Evolutionary conservation across 2,329 filamentous ascomycete species (phyloP).

Genomic region (Arthroderma sp.): DNA sequence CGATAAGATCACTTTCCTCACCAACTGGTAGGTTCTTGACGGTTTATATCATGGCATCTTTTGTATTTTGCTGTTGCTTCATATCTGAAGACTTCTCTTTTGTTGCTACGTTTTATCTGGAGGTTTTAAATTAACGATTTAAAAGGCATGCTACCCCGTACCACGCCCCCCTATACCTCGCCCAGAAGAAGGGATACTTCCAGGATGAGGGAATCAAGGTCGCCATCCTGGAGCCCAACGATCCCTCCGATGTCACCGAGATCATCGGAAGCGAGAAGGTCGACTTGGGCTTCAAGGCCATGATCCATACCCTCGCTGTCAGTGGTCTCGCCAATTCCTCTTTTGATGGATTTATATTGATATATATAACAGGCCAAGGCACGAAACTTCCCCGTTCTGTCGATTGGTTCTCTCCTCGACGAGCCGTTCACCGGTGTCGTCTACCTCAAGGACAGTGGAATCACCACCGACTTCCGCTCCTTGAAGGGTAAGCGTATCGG

Average conservation of each 20-base stretch:
- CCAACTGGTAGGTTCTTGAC: slow-evolving; percentile 56
- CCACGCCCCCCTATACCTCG: slow-evolving; percentile 65
- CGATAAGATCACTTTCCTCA: slow-evolving; percentile 75
- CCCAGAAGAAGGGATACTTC: slow-evolving; percentile 63
- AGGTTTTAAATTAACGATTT: slow-evolving; percentile 18
- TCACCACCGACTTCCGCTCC: slow-evolving; percentile 61
- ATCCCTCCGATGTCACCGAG: slow-evolving; percentile 70
- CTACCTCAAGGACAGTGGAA: slow-evolving; percentile 62
- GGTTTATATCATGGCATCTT: slow-evolving; percentile 9
- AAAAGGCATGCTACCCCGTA: slow-evolving; percentile 69
- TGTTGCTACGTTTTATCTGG: neutral
- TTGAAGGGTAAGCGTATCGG: slow-evolving; percentile 67
- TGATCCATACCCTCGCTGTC: slow-evolving; percentile 70
- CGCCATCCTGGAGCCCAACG: slow-evolving; percentile 64
- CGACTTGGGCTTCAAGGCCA: slow-evolving; percentile 69
- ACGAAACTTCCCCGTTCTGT: slow-evolving; percentile 58
- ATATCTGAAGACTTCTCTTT: neutral
- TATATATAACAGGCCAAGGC: slow-evolving; percentile 50
- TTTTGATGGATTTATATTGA: neutral
- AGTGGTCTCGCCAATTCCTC: slow-evolving; percentile 15
- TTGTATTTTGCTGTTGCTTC: neutral
- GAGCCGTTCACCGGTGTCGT: slow-evolving; percentile 71
- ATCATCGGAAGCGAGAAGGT: slow-evolving; percentile 67
- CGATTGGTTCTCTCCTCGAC: slow-evolving; percentile 62
- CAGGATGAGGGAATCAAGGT: slow-evolving; percentile 66